A percentile compares a stretch with the other conserved stretches of the same genome.
Evolutionary conservation across 2,329 filamentous ascomycete genomes (phyloP).

Genomic region (Aspergillus unguis): DNA sequence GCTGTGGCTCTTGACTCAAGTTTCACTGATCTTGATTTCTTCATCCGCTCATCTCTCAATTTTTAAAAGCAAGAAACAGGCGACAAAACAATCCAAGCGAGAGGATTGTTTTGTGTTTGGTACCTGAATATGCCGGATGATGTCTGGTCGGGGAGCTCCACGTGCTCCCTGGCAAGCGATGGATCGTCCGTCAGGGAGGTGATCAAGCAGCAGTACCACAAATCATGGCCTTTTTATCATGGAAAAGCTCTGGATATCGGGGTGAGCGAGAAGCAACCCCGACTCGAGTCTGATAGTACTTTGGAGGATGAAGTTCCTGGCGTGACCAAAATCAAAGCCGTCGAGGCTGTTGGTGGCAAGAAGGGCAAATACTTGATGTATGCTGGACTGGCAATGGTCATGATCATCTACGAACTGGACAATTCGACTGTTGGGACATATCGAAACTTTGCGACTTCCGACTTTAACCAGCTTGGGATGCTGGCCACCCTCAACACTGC

Average conservation of each 20-base stretch:
- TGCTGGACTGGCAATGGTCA: constrained; percentile 29
- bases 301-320: constrained; percentile 15
- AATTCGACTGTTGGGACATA: constrained; percentile 39
- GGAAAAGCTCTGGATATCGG: constrained; percentile 12
- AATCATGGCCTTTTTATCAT: constrained; percentile 1
- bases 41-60: background rate
- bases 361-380: constrained; percentile 31
- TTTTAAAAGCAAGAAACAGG: background rate
- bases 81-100: background rate
- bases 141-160: constrained; percentile 6
- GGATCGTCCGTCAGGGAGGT: constrained; percentile 7
- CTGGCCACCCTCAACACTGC: constrained; percentile 37
- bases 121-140: constrained; percentile 7
- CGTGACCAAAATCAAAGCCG: constrained; percentile 29
- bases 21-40: background rate
- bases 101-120: too few relatives aligned
- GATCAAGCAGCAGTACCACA: background rate
- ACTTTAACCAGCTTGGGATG: constrained; percentile 37
- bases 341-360: constrained; percentile 28
- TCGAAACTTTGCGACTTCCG: constrained; percentile 41
- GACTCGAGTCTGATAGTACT: background rate
- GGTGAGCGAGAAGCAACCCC: constrained; percentile 5
- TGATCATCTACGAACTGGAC: constrained; percentile 36
- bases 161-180: background rate
- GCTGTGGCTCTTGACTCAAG: background rate